Evolutionary conservation across 169 alveolate species (phyloP), one percentile per base, ranked within the genome.

Genomic region (Plasmodium berghei): DNA sequence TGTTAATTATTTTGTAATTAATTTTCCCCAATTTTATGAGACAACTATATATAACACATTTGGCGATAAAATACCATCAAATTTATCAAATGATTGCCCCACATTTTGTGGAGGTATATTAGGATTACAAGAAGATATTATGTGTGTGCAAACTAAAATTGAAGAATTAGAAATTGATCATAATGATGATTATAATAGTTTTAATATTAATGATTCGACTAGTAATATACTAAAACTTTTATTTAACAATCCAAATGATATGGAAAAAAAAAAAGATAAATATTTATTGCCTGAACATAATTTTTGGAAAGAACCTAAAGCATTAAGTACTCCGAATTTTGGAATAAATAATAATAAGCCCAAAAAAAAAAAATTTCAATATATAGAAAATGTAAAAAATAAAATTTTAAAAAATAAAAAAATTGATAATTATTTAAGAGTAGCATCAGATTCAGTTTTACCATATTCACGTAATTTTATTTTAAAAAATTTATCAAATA

Each of bases 91-190:
- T 56, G 89, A 62, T 12, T 75, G 89, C 20, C 89, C 89, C 28
- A 75, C 89, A 28, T 75, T 75, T 55, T 75, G 89, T 42, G 89
- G 89, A 14, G 89, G 89, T 16, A 75, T 75, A 52, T 67, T 75
- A 5, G 89, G 89, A 24, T 52, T 75, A 42, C 89, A 75, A 16
- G 89, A 75, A 34, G 89, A 75, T 40, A 75, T 75, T 26, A 75
- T 75, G 89, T 75, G 89, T 75, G 89, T 75, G 3, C 89, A 75
- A 64, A 75, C 89, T 1, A 75, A 75, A 75, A 75, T 75, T 26
- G 89, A 75, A 56, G 89, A 75, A 20, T 20, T 75, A 40, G 89
- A 75, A 75, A 75, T 75, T 5, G 89, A 75, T 3, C 9, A 75
- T 28, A 63, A 75, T 75, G 89, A 75, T 9, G 75, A 75, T 45